Evolutionary conservation across 2,329 filamentous ascomycete species (phyloP).

Genomic region (Aureobasidium melanogenum): DNA sequence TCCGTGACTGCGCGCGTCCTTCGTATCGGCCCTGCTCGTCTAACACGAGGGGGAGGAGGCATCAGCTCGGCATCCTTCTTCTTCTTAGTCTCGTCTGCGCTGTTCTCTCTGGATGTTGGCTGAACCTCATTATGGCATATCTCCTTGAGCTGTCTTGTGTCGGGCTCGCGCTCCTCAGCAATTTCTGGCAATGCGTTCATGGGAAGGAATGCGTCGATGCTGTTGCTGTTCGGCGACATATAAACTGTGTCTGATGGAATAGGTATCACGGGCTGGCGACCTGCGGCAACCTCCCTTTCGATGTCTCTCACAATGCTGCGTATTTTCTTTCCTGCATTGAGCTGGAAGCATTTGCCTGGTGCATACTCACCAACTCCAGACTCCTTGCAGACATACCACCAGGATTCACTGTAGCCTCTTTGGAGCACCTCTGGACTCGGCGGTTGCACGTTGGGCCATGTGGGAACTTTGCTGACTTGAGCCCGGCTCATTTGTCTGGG

Average conservation of each 20-base stretch:
- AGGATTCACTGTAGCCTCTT: slow-evolving; percentile 42
- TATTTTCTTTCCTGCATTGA: slow-evolving; percentile 38
- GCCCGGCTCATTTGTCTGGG: slow-evolving; percentile 43
- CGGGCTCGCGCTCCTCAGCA: slow-evolving; percentile 32
- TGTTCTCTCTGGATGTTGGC: background rate
- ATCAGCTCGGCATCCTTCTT: slow-evolving; percentile 25
- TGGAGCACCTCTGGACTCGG: slow-evolving; percentile 35
- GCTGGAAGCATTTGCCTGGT: slow-evolving; percentile 36
- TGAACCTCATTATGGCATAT: slow-evolving; percentile 37
- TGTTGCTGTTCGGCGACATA: slow-evolving; percentile 34
- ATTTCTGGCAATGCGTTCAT: slow-evolving; percentile 30
- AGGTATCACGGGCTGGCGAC: slow-evolving; percentile 40
- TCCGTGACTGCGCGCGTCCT: background rate
- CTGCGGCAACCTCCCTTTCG: slow-evolving; percentile 39
- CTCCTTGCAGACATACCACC: slow-evolving; percentile 41
- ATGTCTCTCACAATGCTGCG: slow-evolving; percentile 43
- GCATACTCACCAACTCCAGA: slow-evolving; percentile 42
- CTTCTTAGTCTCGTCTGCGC: slow-evolving; percentile 14
- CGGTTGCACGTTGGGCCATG: slow-evolving; percentile 37
- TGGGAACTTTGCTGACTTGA: slow-evolving; percentile 37
- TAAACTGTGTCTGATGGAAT: slow-evolving; percentile 41
- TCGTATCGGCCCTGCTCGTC: slow-evolving; percentile 7
- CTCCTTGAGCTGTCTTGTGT: slow-evolving; percentile 33
- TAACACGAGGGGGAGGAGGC: slow-evolving; percentile 20
- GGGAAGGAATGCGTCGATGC: slow-evolving; percentile 28